Base-by-base conservation (phyloP, 202 grass and related monocot genomes). In the Hordeum pubiflorum region DNA sequence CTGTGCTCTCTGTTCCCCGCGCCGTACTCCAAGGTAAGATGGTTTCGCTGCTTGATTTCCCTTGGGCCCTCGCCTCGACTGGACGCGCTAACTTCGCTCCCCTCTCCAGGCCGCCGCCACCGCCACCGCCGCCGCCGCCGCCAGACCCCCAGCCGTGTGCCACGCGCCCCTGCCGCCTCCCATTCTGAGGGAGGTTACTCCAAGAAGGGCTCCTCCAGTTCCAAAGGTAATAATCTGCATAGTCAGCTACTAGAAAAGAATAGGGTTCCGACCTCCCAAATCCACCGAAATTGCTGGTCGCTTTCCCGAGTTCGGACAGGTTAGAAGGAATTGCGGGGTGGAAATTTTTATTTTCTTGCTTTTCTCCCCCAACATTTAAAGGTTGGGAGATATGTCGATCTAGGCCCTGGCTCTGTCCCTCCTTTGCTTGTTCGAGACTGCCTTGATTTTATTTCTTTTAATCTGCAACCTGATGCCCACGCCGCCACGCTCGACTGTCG, bases 21-120 rank as follows among this genome's bases (percentile, higher is more conserved):
- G 23, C 22, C 68, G 6, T 71, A 71, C 68, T 71, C 68, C 68
- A 71, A 71, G 68, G 68, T 46, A 17, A 46, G 68, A 46, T 46
- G 22, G 40, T 27, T 46, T 44, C 21, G 40, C 68, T 71, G 39
- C 68, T 29, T 46, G 39, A 46, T 71, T 71, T 71, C 15, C 22
- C 40, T 17, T 71, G 14, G 43, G 15, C 68, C 39, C 68, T 71
- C 68, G 23, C 40, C 68, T 46, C 68, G 68, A 71, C 26, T 71
- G 6, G 68, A 3, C 40, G 68, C 39, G 13, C 68, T 71, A 9
- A 71, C 40, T 27, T 71, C 40, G 11, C 21, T 71, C 68, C 40
- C 68, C 68, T 27, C 68, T 71, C 22, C 68, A 71, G 68, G 6
- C 39, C 22, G 40, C 61, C 58, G 10, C 14, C 12, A 32, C 62